A percentile compares a stretch with the other conserved stretches of the same genome.
These are phyloP conservation scores for Podospora appendiculata DNA, from an alignment of 495 filamentous ascomycete species.

Conservation along the genomic window DNA sequence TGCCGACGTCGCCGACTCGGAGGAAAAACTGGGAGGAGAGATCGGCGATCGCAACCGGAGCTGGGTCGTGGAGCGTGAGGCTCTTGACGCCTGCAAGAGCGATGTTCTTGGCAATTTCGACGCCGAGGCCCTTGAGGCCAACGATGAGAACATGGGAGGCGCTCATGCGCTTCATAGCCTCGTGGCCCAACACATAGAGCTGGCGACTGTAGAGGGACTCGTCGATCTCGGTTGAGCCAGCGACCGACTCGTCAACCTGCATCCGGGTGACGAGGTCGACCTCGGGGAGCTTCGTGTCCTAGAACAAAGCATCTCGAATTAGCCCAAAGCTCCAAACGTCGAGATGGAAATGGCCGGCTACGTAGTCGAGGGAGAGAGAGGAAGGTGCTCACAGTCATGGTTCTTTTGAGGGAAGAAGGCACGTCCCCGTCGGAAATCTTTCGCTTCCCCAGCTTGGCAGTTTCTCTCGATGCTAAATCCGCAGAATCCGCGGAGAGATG, in stretches of 20 bases:
- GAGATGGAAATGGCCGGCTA: background rate
- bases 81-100: constrained; percentile 85
- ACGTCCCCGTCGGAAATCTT: constrained; percentile 71
- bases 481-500: background rate
- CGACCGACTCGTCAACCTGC: constrained; percentile 66
- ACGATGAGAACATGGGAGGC: constrained; percentile 91
- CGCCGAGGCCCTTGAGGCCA: constrained; percentile 87
- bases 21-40: constrained; percentile 98
- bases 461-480: constrained; percentile 3
- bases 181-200: constrained; percentile 95
- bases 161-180: constrained; percentile 99
- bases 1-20: constrained; percentile 78
- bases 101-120: constrained; percentile 98
- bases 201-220: constrained; percentile 97
- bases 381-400: constrained; percentile 65
- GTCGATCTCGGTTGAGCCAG: constrained; percentile 67
- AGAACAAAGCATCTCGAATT: background rate
- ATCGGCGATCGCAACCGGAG: constrained; percentile 73
- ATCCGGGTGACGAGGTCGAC: constrained; percentile 66
- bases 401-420: constrained; percentile 68
- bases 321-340: background rate
- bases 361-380: background rate
- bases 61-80: constrained; percentile 79
- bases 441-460: constrained; percentile 65
- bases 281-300: constrained; percentile 40